These are phyloP conservation scores for Poronia punctata DNA, from an alignment of 495 filamentous ascomycete genomes.

Conservation along the genomic window DNA sequence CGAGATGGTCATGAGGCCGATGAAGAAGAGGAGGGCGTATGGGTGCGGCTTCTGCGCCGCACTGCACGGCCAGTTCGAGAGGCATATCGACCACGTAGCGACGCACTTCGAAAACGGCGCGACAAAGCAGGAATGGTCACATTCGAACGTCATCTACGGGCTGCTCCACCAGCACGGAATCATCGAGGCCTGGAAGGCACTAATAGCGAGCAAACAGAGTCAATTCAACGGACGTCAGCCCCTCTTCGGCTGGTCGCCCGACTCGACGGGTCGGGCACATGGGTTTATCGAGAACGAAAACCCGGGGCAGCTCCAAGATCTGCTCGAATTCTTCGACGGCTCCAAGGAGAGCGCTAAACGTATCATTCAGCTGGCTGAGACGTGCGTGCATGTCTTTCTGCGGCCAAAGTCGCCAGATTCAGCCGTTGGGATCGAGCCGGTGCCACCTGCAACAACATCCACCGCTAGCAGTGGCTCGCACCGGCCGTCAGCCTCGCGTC, in stretches of 20 bases:
- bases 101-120: slow-evolving; percentile 41
- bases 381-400: slow-evolving; percentile 33
- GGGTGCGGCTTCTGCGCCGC: slow-evolving; percentile 46
- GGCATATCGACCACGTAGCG: slow-evolving; percentile 46
- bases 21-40: slow-evolving; percentile 26
- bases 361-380: slow-evolving; percentile 35
- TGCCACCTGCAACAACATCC: not conserved
- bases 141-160: slow-evolving; percentile 44
- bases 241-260: slow-evolving; percentile 39
- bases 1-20: slow-evolving; percentile 35
- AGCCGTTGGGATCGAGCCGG: not conserved
- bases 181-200: slow-evolving; percentile 39
- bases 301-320: slow-evolving; percentile 42
- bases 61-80: slow-evolving; percentile 38
- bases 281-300: slow-evolving; percentile 42
- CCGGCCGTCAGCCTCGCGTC: slow-evolving; percentile 3
- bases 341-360: slow-evolving; percentile 32
- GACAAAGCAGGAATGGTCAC: slow-evolving; percentile 42
- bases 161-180: slow-evolving; percentile 44
- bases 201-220: slow-evolving; percentile 32
- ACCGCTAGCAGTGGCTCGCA: not conserved
- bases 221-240: slow-evolving; percentile 37
- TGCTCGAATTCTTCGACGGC: slow-evolving; percentile 43
- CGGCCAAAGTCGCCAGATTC: slow-evolving; percentile 20
- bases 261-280: slow-evolving; percentile 39